phyloP scores from a whole-genome alignment of 1,284 basidiomycete genomes.

The Pisolithus thermaeus region DNA sequence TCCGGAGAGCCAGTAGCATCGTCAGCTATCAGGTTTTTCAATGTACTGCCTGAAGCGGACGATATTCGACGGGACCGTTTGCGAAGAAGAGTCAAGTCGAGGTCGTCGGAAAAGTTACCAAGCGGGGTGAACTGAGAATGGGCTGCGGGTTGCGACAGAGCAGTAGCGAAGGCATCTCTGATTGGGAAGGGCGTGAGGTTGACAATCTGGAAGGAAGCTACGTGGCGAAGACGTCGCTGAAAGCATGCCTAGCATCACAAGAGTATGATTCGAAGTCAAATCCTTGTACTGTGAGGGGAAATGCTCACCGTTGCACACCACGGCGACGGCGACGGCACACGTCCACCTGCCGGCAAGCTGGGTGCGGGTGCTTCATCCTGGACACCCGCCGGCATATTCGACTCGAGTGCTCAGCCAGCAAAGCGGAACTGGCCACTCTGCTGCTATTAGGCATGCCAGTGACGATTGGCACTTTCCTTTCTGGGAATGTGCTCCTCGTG shows the following conservation, averaged over 20 bases:
- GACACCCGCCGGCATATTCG: slow-evolving; percentile 16
- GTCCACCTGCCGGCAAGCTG: slow-evolving; percentile 9
- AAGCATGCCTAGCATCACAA: slow-evolving; percentile 13
- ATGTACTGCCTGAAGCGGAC: slow-evolving; percentile 46
- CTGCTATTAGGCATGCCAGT: not conserved
- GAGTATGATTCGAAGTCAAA: not conserved
- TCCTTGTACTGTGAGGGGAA: not conserved
- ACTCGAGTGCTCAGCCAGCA: too few relatives aligned
- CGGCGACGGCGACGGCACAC: slow-evolving; percentile 9
- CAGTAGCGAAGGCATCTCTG: slow-evolving; percentile 69
- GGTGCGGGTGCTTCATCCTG: slow-evolving; percentile 14
- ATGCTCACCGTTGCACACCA: slow-evolving; percentile 15
- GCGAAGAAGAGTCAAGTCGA: slow-evolving; percentile 55
- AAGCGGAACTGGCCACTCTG: too few relatives aligned
- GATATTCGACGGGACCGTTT: slow-evolving; percentile 61
- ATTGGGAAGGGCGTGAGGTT: slow-evolving; percentile 79
- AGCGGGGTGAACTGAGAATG: slow-evolving; percentile 50
- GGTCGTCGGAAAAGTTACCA: slow-evolving; percentile 59
- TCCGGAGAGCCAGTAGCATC: slow-evolving; percentile 31
- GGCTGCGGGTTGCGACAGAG: slow-evolving; percentile 58
- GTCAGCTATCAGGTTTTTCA: slow-evolving; percentile 43
- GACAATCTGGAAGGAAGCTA: slow-evolving; percentile 66
- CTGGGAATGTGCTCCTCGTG: slow-evolving; percentile 6
- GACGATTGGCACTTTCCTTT: slow-evolving; percentile 7
- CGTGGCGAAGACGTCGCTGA: slow-evolving; percentile 69